Percentiles rank a stretch among this genome's conserved stretches.
These are phyloP conservation scores for Fomes fomentarius DNA, from an alignment of 1,284 basidiomycete genomes.

Conservation along the genomic window DNA sequence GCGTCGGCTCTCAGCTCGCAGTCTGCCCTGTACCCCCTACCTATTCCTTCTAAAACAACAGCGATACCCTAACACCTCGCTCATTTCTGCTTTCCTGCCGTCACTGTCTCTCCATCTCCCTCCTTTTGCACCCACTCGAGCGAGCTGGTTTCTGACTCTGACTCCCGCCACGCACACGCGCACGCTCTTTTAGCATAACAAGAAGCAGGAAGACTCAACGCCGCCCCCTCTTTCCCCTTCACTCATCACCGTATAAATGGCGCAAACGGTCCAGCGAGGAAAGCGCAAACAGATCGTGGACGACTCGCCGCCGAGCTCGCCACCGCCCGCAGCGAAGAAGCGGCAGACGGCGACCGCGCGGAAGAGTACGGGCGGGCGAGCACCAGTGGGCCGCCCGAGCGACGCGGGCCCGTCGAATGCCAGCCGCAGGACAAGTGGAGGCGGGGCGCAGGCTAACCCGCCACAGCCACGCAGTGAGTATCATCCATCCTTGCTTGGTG, in stretches of 20 bases:
- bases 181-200: too few relatives aligned
- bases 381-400: conserved; percentile 35
- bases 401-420: conserved; percentile 24
- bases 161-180: too few relatives aligned
- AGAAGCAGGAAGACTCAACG: too few relatives aligned
- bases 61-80: conserved; percentile 15
- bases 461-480: conserved; percentile 26
- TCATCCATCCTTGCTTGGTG: not conserved
- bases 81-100: not conserved
- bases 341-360: conserved; percentile 59
- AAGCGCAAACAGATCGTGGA: conserved; percentile 32
- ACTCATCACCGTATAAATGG: conserved; percentile 28
- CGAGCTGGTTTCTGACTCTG: not conserved
- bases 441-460: conserved; percentile 12
- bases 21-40: not conserved
- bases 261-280: conserved; percentile 38
- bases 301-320: conserved; percentile 44
- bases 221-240: too few relatives aligned
- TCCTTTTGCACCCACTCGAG: not conserved
- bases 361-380: conserved; percentile 71
- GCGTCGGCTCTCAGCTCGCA: not conserved
- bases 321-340: conserved; percentile 49
- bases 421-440: conserved; percentile 18
- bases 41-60: too few relatives aligned
- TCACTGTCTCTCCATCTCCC: not conserved